Evolutionary conservation across 2,329 filamentous ascomycete genomes (phyloP), one percentile per base, ranked within the genome.

Genomic region (Curvularia sp.): DNA sequence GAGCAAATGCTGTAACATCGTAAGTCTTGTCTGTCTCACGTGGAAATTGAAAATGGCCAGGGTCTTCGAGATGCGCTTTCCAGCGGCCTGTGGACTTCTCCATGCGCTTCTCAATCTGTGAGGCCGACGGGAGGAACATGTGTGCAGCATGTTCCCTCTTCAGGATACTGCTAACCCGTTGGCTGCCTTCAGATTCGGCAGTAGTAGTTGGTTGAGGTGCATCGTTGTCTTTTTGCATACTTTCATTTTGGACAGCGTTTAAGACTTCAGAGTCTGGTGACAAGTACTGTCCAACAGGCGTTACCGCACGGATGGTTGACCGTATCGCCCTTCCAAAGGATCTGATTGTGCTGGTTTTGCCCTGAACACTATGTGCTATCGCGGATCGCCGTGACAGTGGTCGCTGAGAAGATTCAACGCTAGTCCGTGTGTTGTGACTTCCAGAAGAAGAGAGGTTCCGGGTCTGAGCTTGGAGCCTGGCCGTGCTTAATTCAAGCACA

Each of bases 71-170:
- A 18, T 78, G 72, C 1, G 66, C 65, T 53, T 79, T 78, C 80
- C 80, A 82, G 21, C 80, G 71, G 32, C 74, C 74, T 43, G 78
- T 74, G 1, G 76, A 74, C 46, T 63, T 76, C 34, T 77, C 67
- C 27, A 79, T 65, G 9, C 79, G 73, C 19, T 67, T 64, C n/a
- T 76, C 71, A 4, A 81, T 74, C 36, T 78, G 78, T 25, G 77
- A 76, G 5, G 72, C 51, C 1, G 76, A 78, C 10, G 80, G 79
- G 1, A 63, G 64, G 39, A 59, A 55, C 41, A 64, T 46, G 18
- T 64, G 56, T 6, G 30, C 42, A 3, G 13, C 18, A 8, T 39
- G 49, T 3, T 39, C 34, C 23, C 21, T 28, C n/a, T 47, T 30
- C 21, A 1, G 9, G 5, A 4, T 30, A 41, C 8, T 18, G 9